Evolutionary conservation across 148 eudicot species (phyloP), one percentile per base, ranked within the genome.

Genomic region (Bassia scoparia): DNA sequence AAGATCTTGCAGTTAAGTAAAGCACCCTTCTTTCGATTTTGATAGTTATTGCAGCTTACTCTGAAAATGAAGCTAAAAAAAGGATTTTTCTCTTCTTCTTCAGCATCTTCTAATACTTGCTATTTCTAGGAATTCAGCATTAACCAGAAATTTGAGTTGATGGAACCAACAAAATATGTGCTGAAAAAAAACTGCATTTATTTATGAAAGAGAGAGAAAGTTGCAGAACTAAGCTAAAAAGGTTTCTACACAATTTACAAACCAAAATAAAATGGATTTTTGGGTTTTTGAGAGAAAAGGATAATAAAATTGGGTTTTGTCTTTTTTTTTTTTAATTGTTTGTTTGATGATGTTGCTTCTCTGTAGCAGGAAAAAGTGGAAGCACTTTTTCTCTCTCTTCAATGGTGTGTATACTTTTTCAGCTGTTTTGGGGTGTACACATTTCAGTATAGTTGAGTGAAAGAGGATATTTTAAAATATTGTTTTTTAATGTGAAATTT

Each of bases 1-100:
- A 79, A 79, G 78, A 79, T 69, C 74, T 74, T 55, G 62, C 21
- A 68, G 73, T 68, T 27, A 78, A 78, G 60, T 59, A 60, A 70
- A 69, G 23, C 61, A 37, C 23, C 77, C 55, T 53, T 50, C 71
- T 50, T 41, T 65, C 41, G n/a, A 74, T n/a, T 52, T 65, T 64
- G 70, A 74, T 74, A 74, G 69, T 64, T 30, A 12, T 61, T n/a
- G n/a, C n/a, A n/a, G n/a, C n/a, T n/a, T n/a, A 20, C 30, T 61
- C 15, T n/a, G 61, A 73, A 73, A 73, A 4, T n/a, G 61, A 24
- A 58, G 35, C 43, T 74, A 35, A 65, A n/a, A n/a, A n/a, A 65
- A 74, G 63, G 24, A 54, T 41, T 21, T 62, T 62, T 65, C 16
- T 75, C 67, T 21, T 70, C 53, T 5, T 43, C 53, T 56, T 58